Evolutionary conservation across 441 rosid species (phyloP), one percentile per base, ranked within the genome.

Genomic region (Breynia disticha): DNA sequence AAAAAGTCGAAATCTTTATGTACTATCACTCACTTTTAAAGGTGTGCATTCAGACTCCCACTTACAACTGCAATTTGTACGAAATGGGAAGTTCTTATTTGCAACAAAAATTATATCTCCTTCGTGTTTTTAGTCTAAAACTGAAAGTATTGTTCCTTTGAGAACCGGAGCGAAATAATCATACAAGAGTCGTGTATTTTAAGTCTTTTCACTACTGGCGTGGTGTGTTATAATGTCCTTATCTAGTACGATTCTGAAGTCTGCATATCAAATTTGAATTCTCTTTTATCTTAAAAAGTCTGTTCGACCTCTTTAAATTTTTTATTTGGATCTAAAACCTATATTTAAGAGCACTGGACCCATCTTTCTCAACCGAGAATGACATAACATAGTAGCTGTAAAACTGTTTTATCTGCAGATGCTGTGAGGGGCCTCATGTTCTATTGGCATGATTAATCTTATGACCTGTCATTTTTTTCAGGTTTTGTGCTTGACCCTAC

Each of bases 401-500:
- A n/a, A n/a, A 46, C n/a, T 20, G 38, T 42, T n/a, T 55, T 48
- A 41, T 38, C 11, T 16, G 7, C 16, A 3, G 22, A 7, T 62
- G 56, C 43, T n/a, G 16, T 5, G 14, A 1, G 35, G 37, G 52
- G 12, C 22, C n/a, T 44, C 48, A 41, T 44, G 35, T 53, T 41
- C 35, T 4, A 28, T 4, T 28, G 35, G 35, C 35, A 28, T 41
- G 3, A 15, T 41, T 41, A 13, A 41, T 41, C n/a, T 41, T 13
- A 37, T 32, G 15, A 50, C n/a, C 45, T 39, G 32, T 39, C 11
- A 10, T n/a, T 43, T 48, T 2, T 35, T 63, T 51, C 64, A 77
- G 82, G 81, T 54, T 72, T 62, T 66, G 78, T 77, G 48, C 76
- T 75, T 69, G 86, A 80, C 54, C 79, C 79, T 19, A 66, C 56